phyloP scores from a whole-genome alignment of 768 basidiomycete genomes.

The Russula brevipes region DNA sequence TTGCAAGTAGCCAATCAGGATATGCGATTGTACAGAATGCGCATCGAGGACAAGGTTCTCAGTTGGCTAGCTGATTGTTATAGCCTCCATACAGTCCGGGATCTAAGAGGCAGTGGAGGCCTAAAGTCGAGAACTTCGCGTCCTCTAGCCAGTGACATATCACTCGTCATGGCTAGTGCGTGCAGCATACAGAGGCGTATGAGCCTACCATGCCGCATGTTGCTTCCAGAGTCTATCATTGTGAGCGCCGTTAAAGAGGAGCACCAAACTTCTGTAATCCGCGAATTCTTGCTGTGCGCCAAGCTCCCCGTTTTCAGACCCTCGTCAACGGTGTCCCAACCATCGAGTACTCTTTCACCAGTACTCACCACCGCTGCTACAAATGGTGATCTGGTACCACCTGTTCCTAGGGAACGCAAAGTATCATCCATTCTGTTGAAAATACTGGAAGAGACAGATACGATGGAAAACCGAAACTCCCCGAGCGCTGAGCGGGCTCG shows the following conservation, averaged over 20 bases:
- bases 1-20: conserved; percentile 74
- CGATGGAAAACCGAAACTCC: conserved; percentile 32
- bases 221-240: conserved; percentile 66
- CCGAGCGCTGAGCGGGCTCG: conserved; percentile 62
- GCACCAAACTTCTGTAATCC: conserved; percentile 50
- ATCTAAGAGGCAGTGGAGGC: conserved; percentile 34
- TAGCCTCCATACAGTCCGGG: conserved; percentile 40
- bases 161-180: conserved; percentile 58
- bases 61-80: conserved; percentile 77
- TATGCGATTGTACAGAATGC: conserved; percentile 75
- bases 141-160: conserved; percentile 54
- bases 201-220: conserved; percentile 42
- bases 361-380: neutral
- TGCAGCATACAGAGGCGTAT: conserved; percentile 50
- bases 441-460: conserved; percentile 51
- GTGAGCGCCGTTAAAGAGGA: conserved; percentile 59
- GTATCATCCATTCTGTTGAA: conserved; percentile 60
- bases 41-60: conserved; percentile 80
- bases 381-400: conserved; percentile 39
- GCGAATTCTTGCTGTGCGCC: conserved; percentile 66
- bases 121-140: conserved; percentile 43
- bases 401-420: conserved; percentile 55
- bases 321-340: conserved; percentile 14
- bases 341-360: neutral
- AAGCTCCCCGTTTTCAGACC: conserved; percentile 44